Conservation (phyloP, 2,329 filamentous ascomycete species). For the Apiospora malaysiana region DNA sequence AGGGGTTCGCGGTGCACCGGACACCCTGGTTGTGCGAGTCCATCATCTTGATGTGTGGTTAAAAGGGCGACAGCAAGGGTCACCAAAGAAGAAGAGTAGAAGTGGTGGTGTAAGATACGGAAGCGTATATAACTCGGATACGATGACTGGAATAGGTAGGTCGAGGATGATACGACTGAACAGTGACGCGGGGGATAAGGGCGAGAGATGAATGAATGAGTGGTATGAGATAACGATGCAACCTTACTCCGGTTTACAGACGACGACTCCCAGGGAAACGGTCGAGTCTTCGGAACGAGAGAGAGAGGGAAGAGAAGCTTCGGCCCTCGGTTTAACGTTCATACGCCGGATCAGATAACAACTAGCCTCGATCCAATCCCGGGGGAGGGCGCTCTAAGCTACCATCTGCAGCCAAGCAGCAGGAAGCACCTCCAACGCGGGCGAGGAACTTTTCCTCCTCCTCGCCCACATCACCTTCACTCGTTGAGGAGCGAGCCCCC, state of each 20-base stretch:
- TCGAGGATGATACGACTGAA: neutral
- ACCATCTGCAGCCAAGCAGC: neutral
- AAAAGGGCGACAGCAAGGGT: neutral
- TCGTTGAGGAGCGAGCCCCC: neutral
- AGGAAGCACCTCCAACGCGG: neutral
- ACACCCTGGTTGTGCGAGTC: constrained; percentile 15
- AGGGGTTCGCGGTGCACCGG: constrained; percentile 37
- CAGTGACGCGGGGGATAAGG: neutral
- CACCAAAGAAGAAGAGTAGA: neutral
- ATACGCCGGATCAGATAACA: neutral
- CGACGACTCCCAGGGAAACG: neutral
- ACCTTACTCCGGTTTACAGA: neutral
- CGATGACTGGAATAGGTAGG: neutral
- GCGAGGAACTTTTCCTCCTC: neutral
- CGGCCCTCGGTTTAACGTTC: constrained; percentile 1
- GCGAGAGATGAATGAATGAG: neutral
- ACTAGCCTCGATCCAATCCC: neutral
- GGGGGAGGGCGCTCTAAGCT: too few relatives aligned
- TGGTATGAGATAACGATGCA: constrained; percentile 2
- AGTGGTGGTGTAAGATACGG: neutral
- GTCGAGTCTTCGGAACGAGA: neutral
- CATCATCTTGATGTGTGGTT: neutral
- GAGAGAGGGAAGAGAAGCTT: neutral
- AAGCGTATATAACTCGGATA: neutral
- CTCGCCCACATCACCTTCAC: neutral